Percentiles rank a stretch among this genome's conserved stretches.
These are phyloP conservation scores for Parathielavia appendiculata DNA, from an alignment of 495 filamentous ascomycete genomes.

Conservation along the genomic window DNA sequence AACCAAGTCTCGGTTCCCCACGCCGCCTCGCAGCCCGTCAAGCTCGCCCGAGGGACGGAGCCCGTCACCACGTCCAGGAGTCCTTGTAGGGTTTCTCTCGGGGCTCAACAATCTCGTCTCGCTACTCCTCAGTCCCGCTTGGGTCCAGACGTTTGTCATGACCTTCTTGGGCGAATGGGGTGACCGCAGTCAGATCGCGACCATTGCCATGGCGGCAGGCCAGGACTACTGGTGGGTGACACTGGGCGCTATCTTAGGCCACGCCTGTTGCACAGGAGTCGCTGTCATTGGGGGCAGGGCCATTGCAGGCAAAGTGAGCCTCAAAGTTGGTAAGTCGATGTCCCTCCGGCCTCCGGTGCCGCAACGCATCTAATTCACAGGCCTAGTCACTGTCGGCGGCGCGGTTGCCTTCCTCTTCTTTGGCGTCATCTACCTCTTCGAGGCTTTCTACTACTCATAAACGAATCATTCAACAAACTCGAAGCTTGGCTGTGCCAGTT, in stretches of 20 bases:
- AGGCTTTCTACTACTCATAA: conserved; percentile 67
- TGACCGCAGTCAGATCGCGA: conserved; percentile 95
- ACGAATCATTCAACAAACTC: neutral
- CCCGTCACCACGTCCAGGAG: conserved; percentile 36
- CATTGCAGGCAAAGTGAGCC: conserved; percentile 87
- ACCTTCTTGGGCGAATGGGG: conserved; percentile 99
- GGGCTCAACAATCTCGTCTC: conserved; percentile 85
- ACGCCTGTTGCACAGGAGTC: conserved; percentile 81
- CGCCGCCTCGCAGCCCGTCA: conserved; percentile 55
- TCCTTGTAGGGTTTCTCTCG: conserved; percentile 32
- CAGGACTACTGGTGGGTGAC: conserved; percentile 99
- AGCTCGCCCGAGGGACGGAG: conserved; percentile 50
- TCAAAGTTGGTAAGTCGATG: conserved; percentile 82
- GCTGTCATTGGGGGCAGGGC: conserved; percentile 93
- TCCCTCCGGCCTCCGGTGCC: neutral
- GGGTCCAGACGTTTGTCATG: conserved; percentile 99
- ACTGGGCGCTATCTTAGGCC: conserved; percentile 78
- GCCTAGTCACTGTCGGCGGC: conserved; percentile 84
- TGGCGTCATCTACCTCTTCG: conserved; percentile 82
- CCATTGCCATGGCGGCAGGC: conserved; percentile 97
- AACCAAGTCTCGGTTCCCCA: conserved; percentile 56
- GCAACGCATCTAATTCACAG: conserved; percentile 22
- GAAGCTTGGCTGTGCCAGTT: conserved; percentile 20
- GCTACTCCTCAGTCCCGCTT: conserved; percentile 84
- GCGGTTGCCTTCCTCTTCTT: conserved; percentile 89